Evolutionary conservation across 176 grass and related monocot species (phyloP).

Genomic region (Cenchrus purpureus): DNA sequence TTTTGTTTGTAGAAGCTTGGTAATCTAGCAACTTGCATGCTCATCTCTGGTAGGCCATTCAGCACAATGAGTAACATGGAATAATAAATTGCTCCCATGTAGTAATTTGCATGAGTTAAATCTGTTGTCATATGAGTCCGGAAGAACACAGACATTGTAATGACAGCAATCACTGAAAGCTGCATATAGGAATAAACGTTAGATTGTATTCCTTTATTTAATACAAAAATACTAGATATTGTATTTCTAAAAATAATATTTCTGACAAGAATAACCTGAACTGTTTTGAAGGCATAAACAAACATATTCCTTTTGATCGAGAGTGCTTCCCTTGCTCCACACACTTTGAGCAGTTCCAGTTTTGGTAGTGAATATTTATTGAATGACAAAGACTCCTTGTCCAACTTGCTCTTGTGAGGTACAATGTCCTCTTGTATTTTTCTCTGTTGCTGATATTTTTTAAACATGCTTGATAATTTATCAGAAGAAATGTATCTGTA

Average conservation of each 20-base stretch:
- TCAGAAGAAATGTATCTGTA: slow-evolving; percentile 1
- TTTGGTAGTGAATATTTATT: slow-evolving; percentile 50
- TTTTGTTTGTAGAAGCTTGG: slow-evolving; percentile 66
- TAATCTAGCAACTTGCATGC: slow-evolving; percentile 58
- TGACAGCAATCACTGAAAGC: not conserved
- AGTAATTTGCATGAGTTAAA: slow-evolving; percentile 39
- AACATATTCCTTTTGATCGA: slow-evolving; percentile 57
- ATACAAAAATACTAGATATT: not conserved
- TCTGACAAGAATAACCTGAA: slow-evolving; percentile 10
- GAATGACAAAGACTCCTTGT: slow-evolving; percentile 50
- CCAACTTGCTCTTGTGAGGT: not conserved
- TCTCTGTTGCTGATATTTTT: not conserved
- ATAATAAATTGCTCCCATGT: slow-evolving; percentile 64
- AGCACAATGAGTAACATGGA: slow-evolving; percentile 52
- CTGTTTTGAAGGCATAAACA: slow-evolving; percentile 57
- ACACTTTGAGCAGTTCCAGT: slow-evolving; percentile 59
- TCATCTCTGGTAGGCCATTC: slow-evolving; percentile 62
- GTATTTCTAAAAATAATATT: not conserved
- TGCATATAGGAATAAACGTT: not conserved
- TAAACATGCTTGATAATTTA: slow-evolving; percentile 27
- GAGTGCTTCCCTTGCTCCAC: slow-evolving; percentile 50
- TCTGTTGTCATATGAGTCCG: slow-evolving; percentile 12
- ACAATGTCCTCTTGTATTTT: not conserved
- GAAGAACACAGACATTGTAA: slow-evolving; percentile 30
- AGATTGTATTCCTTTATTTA: not conserved